Conservation (phyloP, 2,329 filamentous ascomycete species). For the Xylariales sp. region DNA sequence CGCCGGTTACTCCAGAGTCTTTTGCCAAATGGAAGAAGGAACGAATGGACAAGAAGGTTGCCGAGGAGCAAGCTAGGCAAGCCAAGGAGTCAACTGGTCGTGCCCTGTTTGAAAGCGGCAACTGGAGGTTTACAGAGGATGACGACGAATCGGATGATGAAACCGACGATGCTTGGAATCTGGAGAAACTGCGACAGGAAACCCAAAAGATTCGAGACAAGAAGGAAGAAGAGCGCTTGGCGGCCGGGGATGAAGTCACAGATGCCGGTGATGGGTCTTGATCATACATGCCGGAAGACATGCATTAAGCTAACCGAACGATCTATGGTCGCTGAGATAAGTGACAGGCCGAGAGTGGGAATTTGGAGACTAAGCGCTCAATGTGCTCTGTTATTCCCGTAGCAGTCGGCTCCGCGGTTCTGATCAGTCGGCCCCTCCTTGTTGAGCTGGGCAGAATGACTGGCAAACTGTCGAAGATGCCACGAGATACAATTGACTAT, state of each 20-base stretch:
- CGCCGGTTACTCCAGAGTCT: slow-evolving; percentile 90
- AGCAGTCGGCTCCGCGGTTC: slow-evolving; percentile 26
- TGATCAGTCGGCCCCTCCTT: slow-evolving; percentile 38
- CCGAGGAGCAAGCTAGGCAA: slow-evolving; percentile 88
- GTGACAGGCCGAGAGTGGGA: slow-evolving; percentile 36
- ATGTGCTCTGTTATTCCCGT: slow-evolving; percentile 28
- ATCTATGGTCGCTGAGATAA: slow-evolving; percentile 32
- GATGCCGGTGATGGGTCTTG: slow-evolving; percentile 55
- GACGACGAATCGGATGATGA: slow-evolving; percentile 70
- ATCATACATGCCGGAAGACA: slow-evolving; percentile 9
- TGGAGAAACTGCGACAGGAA: slow-evolving; percentile 84
- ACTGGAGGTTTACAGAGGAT: slow-evolving; percentile 79
- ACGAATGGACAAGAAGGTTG: slow-evolving; percentile 92
- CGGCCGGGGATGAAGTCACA: slow-evolving; percentile 49
- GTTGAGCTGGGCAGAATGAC: slow-evolving; percentile 37
- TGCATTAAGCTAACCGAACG: slow-evolving; percentile 27
- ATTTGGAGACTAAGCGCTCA: slow-evolving; percentile 16
- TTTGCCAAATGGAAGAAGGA: slow-evolving; percentile 99
- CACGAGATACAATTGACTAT: slow-evolving; percentile 33
- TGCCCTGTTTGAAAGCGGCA: slow-evolving; percentile 95
- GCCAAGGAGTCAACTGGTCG: slow-evolving; percentile 96
- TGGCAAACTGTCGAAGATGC: slow-evolving; percentile 29
- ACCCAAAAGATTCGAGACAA: slow-evolving; percentile 79
- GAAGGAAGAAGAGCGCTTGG: slow-evolving; percentile 80
- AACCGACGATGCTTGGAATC: slow-evolving; percentile 74